These are phyloP conservation scores for Circinella minor DNA, from an alignment of 371 early-diverging fungal species.

Conservation along the genomic window DNA sequence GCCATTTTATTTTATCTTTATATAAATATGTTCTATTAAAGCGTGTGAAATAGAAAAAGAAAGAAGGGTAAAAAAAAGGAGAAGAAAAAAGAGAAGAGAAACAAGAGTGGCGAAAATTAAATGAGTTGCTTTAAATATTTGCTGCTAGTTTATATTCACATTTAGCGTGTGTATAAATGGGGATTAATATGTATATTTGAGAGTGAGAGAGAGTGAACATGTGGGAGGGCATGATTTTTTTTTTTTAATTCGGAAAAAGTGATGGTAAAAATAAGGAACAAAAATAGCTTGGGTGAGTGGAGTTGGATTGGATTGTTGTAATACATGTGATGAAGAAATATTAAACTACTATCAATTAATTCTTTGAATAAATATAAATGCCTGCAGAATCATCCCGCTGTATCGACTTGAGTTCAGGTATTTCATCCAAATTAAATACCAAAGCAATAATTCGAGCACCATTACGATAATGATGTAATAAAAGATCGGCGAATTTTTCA, in stretches of 20 bases:
- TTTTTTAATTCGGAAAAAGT: not conserved
- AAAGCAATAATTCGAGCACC: constrained; percentile 62
- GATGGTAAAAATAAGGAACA: not conserved
- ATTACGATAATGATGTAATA: constrained; percentile 53
- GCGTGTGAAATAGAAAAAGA: constrained; percentile 20
- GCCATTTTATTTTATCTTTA: constrained; percentile 24
- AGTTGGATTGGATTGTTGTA: not conserved
- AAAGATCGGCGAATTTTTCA: constrained; percentile 55
- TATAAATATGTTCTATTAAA: too few relatives aligned
- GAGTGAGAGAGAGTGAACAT: not conserved
- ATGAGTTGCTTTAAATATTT: not conserved
- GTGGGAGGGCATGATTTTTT: not conserved
- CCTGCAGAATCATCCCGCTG: constrained; percentile 55
- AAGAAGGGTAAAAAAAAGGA: constrained; percentile 6
- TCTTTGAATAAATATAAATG: constrained; percentile 53
- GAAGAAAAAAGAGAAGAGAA: constrained; percentile 20
- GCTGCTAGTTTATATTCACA: not conserved
- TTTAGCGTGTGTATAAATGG: constrained; percentile 4
- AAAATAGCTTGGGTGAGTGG: not conserved
- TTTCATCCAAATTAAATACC: constrained; percentile 63
- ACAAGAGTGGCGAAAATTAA: constrained; percentile 17
- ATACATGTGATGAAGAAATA: constrained; percentile 8
- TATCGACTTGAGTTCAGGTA: constrained; percentile 47
- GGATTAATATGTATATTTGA: not conserved
- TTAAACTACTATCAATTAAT: not conserved